Conservation (phyloP, 2,329 filamentous ascomycete species). For the Clarireedia monteithiana region DNA sequence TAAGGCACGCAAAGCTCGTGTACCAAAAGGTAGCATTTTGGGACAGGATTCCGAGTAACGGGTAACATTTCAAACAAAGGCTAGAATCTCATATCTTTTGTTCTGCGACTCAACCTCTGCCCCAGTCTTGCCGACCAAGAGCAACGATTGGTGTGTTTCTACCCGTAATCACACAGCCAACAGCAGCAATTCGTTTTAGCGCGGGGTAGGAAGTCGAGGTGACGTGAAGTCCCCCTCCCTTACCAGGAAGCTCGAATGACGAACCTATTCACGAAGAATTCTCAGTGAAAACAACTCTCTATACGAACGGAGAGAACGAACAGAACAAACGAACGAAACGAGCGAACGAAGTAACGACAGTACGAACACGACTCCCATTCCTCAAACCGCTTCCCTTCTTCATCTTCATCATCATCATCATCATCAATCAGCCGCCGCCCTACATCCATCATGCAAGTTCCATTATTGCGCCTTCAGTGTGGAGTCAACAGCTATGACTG, state of each 20-base stretch:
- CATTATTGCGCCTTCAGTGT: conserved; percentile 77
- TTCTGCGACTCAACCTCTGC: background rate
- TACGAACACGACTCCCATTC: background rate
- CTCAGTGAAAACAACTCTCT: too few relatives aligned
- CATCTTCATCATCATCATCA: too few relatives aligned
- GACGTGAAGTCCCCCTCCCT: background rate
- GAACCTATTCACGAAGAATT: background rate
- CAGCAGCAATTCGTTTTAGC: background rate
- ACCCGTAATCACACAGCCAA: too few relatives aligned
- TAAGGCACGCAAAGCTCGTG: too few relatives aligned
- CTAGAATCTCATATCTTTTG: background rate
- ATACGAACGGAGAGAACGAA: too few relatives aligned
- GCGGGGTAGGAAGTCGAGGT: background rate
- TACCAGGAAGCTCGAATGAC: background rate
- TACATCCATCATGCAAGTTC: conserved; percentile 42
- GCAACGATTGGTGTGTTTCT: background rate
- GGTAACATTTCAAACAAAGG: background rate
- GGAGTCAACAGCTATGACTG: conserved; percentile 99
- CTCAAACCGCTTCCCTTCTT: background rate
- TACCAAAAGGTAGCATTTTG: too few relatives aligned
- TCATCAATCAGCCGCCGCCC: too few relatives aligned
- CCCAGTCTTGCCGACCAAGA: background rate
- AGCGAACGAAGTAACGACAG: background rate
- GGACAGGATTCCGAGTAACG: too few relatives aligned
- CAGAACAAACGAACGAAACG: too few relatives aligned